Evolutionary conservation across 169 alveolate genomes (phyloP).

Genomic region (Plasmodium yoelii): DNA sequence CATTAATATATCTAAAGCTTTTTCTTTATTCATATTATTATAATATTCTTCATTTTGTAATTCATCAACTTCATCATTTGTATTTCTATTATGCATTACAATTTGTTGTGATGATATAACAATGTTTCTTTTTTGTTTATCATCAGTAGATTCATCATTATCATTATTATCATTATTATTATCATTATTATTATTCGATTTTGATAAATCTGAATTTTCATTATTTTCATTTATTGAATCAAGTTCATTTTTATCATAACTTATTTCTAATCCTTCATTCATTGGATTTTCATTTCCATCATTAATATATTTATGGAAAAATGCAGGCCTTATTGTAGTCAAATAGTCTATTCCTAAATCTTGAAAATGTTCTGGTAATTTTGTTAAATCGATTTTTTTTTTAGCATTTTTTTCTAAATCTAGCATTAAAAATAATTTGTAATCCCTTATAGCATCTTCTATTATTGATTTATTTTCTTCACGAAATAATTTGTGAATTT

Average conservation of each 20-base stretch:
- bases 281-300: background rate
- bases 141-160: constrained; percentile 6
- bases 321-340: background rate
- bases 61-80: background rate
- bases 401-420: background rate
- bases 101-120: constrained; percentile 4
- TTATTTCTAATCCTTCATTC: background rate
- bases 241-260: background rate
- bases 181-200: no score
- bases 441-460: constrained; percentile 31
- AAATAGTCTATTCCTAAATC: constrained; percentile 2
- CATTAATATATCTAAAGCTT: constrained; percentile 12
- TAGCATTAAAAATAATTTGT: background rate
- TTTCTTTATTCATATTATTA: constrained; percentile 22
- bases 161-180: no score
- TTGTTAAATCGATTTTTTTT: background rate
- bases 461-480: constrained; percentile 4
- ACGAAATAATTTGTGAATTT: constrained; percentile 3
- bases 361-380: constrained; percentile 13
- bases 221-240: background rate
- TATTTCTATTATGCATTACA: constrained; percentile 3
- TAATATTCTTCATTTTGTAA: background rate
- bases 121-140: background rate
- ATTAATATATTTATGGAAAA: constrained; percentile 7
- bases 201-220: background rate